Base-by-base conservation (phyloP, 176 grass and related monocot genomes). In the Cocos nucifera region DNA sequence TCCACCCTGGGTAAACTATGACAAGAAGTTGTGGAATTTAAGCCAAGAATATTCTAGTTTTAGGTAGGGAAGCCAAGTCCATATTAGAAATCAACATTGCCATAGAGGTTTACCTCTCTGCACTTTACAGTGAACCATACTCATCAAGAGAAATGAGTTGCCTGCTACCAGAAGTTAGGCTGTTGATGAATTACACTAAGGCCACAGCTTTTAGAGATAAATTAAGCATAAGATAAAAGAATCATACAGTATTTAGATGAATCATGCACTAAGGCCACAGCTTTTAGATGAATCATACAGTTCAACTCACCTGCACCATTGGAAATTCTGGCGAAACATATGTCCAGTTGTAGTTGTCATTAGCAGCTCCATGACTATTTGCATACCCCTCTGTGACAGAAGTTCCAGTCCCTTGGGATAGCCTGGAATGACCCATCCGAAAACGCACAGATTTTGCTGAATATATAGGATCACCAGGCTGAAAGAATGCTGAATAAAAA, bases 311-410 rank as follows among this genome's bases (percentile, higher is more conserved):
- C 87, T 88, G 87, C n/a, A 73, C 20, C 84, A 97, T 85, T 21
- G 75, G 78, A 71, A 83, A 91, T 58, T 85, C 80, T 24, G 87
- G 87, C 6, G 92, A 97, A 17, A 77, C 82, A 65, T 97, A 97
- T 14, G 69, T 85, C 92, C 87, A 97, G 7, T 73, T 22, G 21
- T 88, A 91, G 61, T 85, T 88, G 20, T 97, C 73, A 48, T 85
- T 70, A 54, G 56, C 71, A n/a, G 78, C 58, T 52, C 56, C 58
- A 10, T 50, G 49, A 58, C 73, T 73, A 30, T 72, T 44, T 12
- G 35, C 83, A 71, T 81, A 51, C 12, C 77, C 69, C 28, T 59
- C 19, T 0, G 56, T 58, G 17, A 77, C 65, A 58, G 64, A 85
- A 39, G 64, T 54, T 69, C 59, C 70, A 1, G 23, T 49, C 12